Base-by-base conservation (phyloP, 1,139 yeast species). In the Suhomyces bolitotheri region DNA sequence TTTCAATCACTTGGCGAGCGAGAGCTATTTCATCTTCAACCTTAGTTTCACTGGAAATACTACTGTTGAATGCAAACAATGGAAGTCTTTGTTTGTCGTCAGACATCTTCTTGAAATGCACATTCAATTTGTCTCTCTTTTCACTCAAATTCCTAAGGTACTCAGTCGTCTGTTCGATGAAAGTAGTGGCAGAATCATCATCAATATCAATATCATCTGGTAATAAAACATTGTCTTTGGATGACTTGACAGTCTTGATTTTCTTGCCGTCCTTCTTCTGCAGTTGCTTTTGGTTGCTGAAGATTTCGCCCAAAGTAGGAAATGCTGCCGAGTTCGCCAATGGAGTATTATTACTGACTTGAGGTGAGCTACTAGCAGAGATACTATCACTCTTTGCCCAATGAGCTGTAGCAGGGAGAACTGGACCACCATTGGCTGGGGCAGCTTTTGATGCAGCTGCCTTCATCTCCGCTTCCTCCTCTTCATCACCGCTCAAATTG, bases 291-390 rank as follows among this genome's bases (percentile, higher is more conserved):
- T 64, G 68, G 31, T 75, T 66, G 38, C 69, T 65, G 37, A 76
- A 64, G 2, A 82, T 74, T 53, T 82, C 90, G 5, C 83, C 83
- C 45, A 83, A 66, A 0, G 90, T 77, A 24, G 92, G 92, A 71
- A 83, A 81, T 4, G 87, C 80, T 2, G 82, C 73, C 5, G 78
- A 60, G 47, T 78, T 76, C 4, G 77, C 66, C 46, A 73, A 56
- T 10, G 67, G 60, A 27, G 64, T 60, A 31, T 68, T 59, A 31
- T 58, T 58, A 34, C 53, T 56, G 5, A 62, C 66, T 9, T 69
- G 58, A 15, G 72, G 70, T 4, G 70, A 60, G 31, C 60, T 59
- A 34, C 62, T 51, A 5, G 60, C 54, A 12, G 58, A 50, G 22
- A 45, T 45, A 16, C 51, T 51, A 25, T 28, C 43, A 13, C 58